Base-by-base conservation (phyloP, 2,329 filamentous ascomycete species). In the Neonectria coccinea region DNA sequence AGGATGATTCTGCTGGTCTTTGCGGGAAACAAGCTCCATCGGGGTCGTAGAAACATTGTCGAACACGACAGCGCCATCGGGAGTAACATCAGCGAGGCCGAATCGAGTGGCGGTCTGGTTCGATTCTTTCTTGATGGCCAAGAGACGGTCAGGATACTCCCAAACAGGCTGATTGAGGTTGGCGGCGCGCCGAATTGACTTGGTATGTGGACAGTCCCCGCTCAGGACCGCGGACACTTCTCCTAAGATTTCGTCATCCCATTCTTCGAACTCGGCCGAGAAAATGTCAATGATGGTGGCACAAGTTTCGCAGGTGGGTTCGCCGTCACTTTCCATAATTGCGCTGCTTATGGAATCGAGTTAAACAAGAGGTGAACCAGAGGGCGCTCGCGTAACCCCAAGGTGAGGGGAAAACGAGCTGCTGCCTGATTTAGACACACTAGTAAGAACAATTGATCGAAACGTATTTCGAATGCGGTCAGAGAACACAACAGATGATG, bases 261-360 rank as follows among this genome's bases (percentile, higher is more conserved):
- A 57, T 50, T 66, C 64, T 22, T 64, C 47, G 14, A 66, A 66
- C 8, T 20, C 25, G 4, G 64, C 64, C 16, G 45, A 27, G 47
- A 44, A 66, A 4, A 66, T 48, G 4, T 66, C 60, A 31, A 58
- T 54, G 31, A 66, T 64, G 12, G 52, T 66, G 2, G 59, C 64
- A 11, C 64, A 66, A 10, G 50, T 42, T 33, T 54, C 12, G 9
- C 64, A 66, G 1, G 41, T 29, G 18, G 27, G n/a, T 14, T 22
- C 29, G 3, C 14, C 29, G 29, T 51, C 48, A 5, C n/a, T 22
- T 51, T n/a, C 27, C 48, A 51, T 51, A 2, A 6, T 14, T 14
- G n/a, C 5, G 48, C 9, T 18, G 27, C 11, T 11, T 22, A 7
- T 47, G 14, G 14, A 3, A 16, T 39, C 3, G 33, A n/a, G 36